phyloP scores from a whole-genome alignment of 345 rosid species.

The Psidium friedrichsthalianum region DNA sequence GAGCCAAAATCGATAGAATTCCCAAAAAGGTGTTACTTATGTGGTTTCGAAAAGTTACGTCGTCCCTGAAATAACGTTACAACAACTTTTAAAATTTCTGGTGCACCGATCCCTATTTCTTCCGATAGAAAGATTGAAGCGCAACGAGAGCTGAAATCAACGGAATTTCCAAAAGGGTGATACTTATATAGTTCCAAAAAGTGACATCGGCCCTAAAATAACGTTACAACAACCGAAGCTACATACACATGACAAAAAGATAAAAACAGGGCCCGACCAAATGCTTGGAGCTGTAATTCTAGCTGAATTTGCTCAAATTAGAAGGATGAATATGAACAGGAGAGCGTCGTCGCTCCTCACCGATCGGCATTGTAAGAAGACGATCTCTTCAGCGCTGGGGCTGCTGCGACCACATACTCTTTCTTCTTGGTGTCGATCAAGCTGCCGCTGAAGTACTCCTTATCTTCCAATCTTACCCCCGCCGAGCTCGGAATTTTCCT shows the following conservation, averaged over 20 bases:
- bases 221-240: background rate
- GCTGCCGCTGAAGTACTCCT: slow-evolving; percentile 93
- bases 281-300: background rate
- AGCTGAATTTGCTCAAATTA: background rate
- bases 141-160: background rate
- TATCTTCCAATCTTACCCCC: slow-evolving; percentile 65
- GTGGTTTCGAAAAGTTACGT: too few relatives aligned
- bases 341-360: slow-evolving; percentile 12
- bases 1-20: too few relatives aligned
- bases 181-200: background rate
- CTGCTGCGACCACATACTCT: background rate
- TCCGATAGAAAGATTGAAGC: background rate
- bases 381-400: slow-evolving; percentile 59
- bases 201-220: background rate
- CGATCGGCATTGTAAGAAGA: slow-evolving; percentile 78
- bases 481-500: slow-evolving; percentile 22
- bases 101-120: background rate
- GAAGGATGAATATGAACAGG: background rate
- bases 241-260: background rate
- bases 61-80: too few relatives aligned
- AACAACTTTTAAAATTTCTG: too few relatives aligned
- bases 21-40: too few relatives aligned
- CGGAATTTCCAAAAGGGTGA: too few relatives aligned
- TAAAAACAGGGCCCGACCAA: background rate
- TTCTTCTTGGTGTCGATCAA: slow-evolving; percentile 68